phyloP scores from a whole-genome alignment of 73 alveolate species.

The Tetrahymena malaccensis region DNA sequence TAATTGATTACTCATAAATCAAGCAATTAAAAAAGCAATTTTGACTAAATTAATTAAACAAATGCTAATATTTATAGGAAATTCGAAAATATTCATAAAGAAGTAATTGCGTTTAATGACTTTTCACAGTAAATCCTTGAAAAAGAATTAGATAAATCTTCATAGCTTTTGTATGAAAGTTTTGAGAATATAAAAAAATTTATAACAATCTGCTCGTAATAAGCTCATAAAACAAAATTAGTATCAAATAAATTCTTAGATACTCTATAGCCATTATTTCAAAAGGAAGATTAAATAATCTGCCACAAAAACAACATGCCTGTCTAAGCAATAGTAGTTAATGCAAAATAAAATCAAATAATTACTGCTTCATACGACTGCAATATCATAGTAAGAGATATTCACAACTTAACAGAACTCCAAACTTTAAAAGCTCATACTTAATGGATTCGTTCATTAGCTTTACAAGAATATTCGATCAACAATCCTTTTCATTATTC shows the following conservation, averaged over 20 bases:
- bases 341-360: not conserved
- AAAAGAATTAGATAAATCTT: not conserved
- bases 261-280: not conserved
- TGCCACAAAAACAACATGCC: not conserved
- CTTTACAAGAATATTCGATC: not conserved
- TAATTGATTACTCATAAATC: not conserved
- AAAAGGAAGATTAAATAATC: not conserved
- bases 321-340: not conserved
- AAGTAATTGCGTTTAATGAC: not conserved
- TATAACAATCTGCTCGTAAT: not conserved
- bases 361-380: not conserved
- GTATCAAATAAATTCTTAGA: not conserved
- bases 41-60: not conserved
- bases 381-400: not conserved
- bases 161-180: not conserved
- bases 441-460: not conserved
- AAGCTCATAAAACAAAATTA: not conserved
- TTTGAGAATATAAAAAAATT: not conserved
- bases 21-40: not conserved
- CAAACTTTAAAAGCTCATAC: not conserved
- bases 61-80: not conserved
- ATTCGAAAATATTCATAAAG: not conserved
- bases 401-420: not conserved
- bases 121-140: not conserved
- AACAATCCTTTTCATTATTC: not conserved